Evolutionary conservation across 805 yeast genomes (phyloP).

Genomic region (Barnettozyma salicaria): DNA sequence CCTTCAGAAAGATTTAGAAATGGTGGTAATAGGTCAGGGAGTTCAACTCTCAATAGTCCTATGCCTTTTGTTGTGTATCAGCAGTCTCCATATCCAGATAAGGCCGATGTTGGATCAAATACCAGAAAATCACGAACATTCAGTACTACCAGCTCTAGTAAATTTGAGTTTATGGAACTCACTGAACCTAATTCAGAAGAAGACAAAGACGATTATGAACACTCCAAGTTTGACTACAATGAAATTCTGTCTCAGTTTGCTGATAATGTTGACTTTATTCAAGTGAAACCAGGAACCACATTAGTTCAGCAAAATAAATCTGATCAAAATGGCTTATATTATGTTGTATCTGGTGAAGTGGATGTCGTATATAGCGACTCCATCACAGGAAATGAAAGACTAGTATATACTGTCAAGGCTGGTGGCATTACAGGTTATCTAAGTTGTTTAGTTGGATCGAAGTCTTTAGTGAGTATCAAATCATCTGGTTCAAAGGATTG

Average conservation of each 20-base stretch:
- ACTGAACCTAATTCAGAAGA: not conserved
- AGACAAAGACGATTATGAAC: slow-evolving; percentile 19
- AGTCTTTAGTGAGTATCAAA: slow-evolving; percentile 65
- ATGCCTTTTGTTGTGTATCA: slow-evolving; percentile 12
- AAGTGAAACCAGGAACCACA: slow-evolving; percentile 44
- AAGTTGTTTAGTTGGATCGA: slow-evolving; percentile 72
- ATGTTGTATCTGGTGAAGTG: slow-evolving; percentile 71
- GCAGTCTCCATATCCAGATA: slow-evolving; percentile 2
- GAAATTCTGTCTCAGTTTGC: slow-evolving; percentile 47
- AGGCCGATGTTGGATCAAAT: not conserved
- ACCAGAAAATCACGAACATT: slow-evolving; percentile 11
- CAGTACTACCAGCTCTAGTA: slow-evolving; percentile 21
- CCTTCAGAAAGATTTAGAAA: slow-evolving; percentile 20
- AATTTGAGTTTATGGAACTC: slow-evolving; percentile 16
- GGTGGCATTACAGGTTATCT: slow-evolving; percentile 90
- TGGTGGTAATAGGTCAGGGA: slow-evolving; percentile 18
- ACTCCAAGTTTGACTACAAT: slow-evolving; percentile 42
- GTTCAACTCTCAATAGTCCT: slow-evolving; percentile 19
- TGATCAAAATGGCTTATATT: slow-evolving; percentile 68
- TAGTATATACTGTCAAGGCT: slow-evolving; percentile 51
- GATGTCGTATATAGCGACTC: slow-evolving; percentile 51
- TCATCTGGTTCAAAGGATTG: slow-evolving; percentile 42
- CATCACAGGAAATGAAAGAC: slow-evolving; percentile 29
- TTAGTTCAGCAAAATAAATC: slow-evolving; percentile 56
- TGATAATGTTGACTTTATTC: slow-evolving; percentile 50